These are phyloP conservation scores for Metschnikowia peoriensis DNA, from an alignment of 805 yeast genomes.

Conservation along the genomic window DNA sequence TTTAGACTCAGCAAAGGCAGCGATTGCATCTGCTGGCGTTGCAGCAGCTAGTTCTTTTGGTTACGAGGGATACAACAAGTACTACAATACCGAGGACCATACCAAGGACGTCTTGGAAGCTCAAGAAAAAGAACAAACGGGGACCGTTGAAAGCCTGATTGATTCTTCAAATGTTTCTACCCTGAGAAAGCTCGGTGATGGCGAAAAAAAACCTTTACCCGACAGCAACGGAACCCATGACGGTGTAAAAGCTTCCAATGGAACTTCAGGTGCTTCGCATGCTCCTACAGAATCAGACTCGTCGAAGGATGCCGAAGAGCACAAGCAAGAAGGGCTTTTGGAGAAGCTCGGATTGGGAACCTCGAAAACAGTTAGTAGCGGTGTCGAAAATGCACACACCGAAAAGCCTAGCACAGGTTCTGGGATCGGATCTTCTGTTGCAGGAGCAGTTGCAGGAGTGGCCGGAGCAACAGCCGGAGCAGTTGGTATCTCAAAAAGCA, in stretches of 20 bases:
- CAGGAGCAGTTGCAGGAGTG: slow-evolving; percentile 23
- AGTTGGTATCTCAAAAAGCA: slow-evolving; percentile 11
- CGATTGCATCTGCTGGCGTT: slow-evolving; percentile 22
- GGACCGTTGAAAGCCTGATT: too few species aligned
- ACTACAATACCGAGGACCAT: slow-evolving; percentile 11
- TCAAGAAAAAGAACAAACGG: neutral
- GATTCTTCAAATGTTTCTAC: neutral
- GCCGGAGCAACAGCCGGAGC: slow-evolving; percentile 22
- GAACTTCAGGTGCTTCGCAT: too few species aligned
- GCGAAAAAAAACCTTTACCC: too few species aligned
- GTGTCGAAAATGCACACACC: neutral
- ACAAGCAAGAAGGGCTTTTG: slow-evolving; percentile 13
- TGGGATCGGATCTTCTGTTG: slow-evolving; percentile 13
- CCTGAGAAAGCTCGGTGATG: neutral
- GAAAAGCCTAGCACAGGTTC: neutral
- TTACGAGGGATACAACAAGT: slow-evolving; percentile 18
- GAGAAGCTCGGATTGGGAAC: slow-evolving; percentile 10
- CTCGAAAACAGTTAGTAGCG: neutral
- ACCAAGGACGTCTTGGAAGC: slow-evolving; percentile 1
- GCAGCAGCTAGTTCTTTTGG: slow-evolving; percentile 23
- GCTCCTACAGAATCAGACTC: neutral
- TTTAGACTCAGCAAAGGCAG: slow-evolving; percentile 16
- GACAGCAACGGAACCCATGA: too few species aligned
- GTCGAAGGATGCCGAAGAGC: neutral
- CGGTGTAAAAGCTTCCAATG: too few species aligned